Base-by-base conservation (phyloP, 164 flowering plant species). In the Vitis riparia region DNA sequence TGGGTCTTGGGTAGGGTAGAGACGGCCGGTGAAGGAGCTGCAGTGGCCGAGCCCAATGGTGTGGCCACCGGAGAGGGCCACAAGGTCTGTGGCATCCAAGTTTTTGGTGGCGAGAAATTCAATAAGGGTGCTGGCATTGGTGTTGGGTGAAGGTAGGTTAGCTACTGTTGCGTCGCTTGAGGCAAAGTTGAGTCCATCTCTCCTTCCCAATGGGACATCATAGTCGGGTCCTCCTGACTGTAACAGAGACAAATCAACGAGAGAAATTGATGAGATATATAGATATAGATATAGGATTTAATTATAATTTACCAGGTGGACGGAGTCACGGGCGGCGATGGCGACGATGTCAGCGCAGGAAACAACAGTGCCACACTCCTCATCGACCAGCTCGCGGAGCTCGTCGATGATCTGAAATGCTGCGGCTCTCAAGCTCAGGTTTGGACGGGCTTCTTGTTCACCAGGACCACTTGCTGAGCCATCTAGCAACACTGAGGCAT, bases 31-130 rank as follows among this genome's bases (percentile, higher is more conserved):
- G 83, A 89, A 89, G 58, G 89, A 82, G 17, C 72, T 15, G 84
- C 94, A 89, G 68, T 89, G 94, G 65, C 81, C 48, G 16, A 81
- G 65, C 0, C 94, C 94, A 61, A 89, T 82, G 62, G 94, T 89
- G 86, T 89, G 94, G 75, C 84, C 89, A 3, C 94, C 94, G 63
- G 89, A 88, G 69, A 89, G 89, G 16, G 91, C 91, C 11, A 87
- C 93, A 0, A 78, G 72, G 47, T 89, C 92, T 8, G 90, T 88
- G 57, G 83, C 68, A 51, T 79, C 75, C 2, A 88, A 48, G 17
- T 71, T 68, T 55, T 79, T 80, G 65, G 66, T 68, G 68, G 86
- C 80, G 0, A 88, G 76, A 5, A 72, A 47, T 16, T 49, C 5
- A 11, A 86, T 69, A 48, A 88, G 62, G 19, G 19, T 2, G 65